Evolutionary conservation across 768 basidiomycete genomes (phyloP), one percentile per base, ranked within the genome.

Genomic region (Kwoniella dejecticola): DNA sequence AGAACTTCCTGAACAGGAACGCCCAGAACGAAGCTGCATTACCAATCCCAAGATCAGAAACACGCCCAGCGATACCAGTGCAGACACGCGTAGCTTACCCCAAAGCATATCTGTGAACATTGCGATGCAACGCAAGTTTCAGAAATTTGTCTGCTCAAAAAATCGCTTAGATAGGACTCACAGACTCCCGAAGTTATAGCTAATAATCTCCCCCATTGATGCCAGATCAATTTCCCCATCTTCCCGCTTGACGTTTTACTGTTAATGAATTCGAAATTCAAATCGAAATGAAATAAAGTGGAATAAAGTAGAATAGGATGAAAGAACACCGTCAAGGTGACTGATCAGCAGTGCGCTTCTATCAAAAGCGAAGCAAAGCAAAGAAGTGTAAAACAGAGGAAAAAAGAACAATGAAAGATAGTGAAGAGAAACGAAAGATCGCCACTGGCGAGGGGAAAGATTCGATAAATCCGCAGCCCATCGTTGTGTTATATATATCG

Each of bases 1-100:
- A 93, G 84, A 91, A 95, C 81, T 95, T 95, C 79, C 91, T 89
- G 81, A 86, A 92, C 69, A 88, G 81, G 13, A 93, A 77, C 17
- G 86, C 92, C 81, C 85, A 94, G 80, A 89, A 87, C 30, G 84
- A 82, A 13, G 89, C 87, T 71, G n/a, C 11, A 24, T 3, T 24
- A 56, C 7, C n/a, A 41, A 47, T 5, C 33, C 24, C 27, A 12
- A 89, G 91, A 11, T 91, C 81, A 59, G 86, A 84, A 76, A 90
- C 90, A 11, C 17, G 36, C 15, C 10, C n/a, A 19, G 24, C 42
- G 38, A 13, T 40, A 40, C 2, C n/a, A n/a, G 12, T 40, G 38
- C 13, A 17, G 10, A 26, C 1, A 26, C 24, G 13, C 91, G 63
- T 4, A 8, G 54, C 33, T 38, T 36, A 66, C 46, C 60, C 42